Base-by-base conservation (phyloP, 1,284 basidiomycete genomes). In the Hortiboletus rubellus region DNA sequence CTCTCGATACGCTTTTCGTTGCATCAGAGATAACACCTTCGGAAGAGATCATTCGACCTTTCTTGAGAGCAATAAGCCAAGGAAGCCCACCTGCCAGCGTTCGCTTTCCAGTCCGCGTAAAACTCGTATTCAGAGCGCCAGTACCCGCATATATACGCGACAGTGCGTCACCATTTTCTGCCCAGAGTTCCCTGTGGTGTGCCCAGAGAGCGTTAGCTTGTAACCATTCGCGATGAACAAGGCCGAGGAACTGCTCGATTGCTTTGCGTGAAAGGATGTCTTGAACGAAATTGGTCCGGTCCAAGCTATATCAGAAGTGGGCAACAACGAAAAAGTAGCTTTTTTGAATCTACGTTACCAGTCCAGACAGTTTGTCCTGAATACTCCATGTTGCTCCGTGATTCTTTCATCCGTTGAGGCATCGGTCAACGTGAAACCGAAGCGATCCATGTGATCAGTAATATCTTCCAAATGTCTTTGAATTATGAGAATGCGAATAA, bases 221-320 rank as follows among this genome's bases (percentile, higher is more conserved):
- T n/a, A 85, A 71, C 89, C 90, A 92, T 70, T 91, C 89, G 10
- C 82, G 81, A 45, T 85, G 84, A 51, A 88, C 82, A 36, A 89
- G 82, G 48, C 78, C 68, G 36, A 92, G 79, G 64, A 88, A 92
- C 63, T 90, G 85, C 63, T 92, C 87, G 12, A 96, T 77, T 0
- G 86, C 84, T 34, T 82, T 82, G 6, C 87, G 83, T 2, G 93
- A 95, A 42, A 97, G 77, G 59, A 96, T 92, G 66, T 98, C 96
- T 74, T 98, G 91, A 1, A 98, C 86, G 63, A 97, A 97, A 71
- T 99, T 99, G n/a, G 97, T 99, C 40, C 97, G 87, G 70, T 98
- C 96, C 60, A 98, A 77, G 72, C 94, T 96, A 63, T 59, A 58
- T 52, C 44, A 46, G 44, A 49, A 57, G 48, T 22, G 46, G 43